Evolutionary conservation across 805 yeast species (phyloP), one percentile per base, ranked within the genome.

Genomic region (Pichia kluyveri): DNA sequence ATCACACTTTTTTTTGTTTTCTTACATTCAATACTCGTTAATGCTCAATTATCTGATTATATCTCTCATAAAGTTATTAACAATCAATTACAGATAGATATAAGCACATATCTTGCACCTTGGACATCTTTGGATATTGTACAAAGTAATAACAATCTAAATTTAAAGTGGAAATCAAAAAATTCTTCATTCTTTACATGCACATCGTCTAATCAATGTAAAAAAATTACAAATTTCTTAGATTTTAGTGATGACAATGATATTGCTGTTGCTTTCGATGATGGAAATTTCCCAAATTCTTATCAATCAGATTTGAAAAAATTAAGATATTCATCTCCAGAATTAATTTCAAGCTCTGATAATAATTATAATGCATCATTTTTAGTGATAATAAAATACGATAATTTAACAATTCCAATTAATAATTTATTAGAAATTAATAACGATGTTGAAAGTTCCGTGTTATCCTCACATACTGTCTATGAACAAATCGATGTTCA

Each of bases 191-290:
- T 45, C 23, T 15, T 10, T 15, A 34, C 17, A 12, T 34, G 37
- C 17, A 8, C 12, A 14, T 34, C 37, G 8, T 34, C 37, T 14
- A 10, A 34, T 15, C 8, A 45, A 8, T 45, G 48, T 38, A 31
- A 11, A 9, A 18, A 30, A 18, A 17, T 23, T 9, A 11, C 36
- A 12, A 28, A 41, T 18, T 19, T 23, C 4, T 4, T 7, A 7
- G 48, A 45, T n/a, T 32, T 45, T 4, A 43, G 48, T n/a, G 44
- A 41, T 19, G 19, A 36, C 5, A 34, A 31, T 11, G 48, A 45
- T 19, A 41, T 40, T n/a, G 48, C 48, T n/a, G 48, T 40, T 5
- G 17, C 34, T 5, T 45, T 32, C 18, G 38, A 41, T 18, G n/a
- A 14, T 34, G 26, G 1, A 23, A 8, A 14, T 8, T 15, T 14